These are phyloP conservation scores for Dinochytrium kinnereticum DNA, from an alignment of 371 early-diverging fungal genomes.

Conservation along the genomic window DNA sequence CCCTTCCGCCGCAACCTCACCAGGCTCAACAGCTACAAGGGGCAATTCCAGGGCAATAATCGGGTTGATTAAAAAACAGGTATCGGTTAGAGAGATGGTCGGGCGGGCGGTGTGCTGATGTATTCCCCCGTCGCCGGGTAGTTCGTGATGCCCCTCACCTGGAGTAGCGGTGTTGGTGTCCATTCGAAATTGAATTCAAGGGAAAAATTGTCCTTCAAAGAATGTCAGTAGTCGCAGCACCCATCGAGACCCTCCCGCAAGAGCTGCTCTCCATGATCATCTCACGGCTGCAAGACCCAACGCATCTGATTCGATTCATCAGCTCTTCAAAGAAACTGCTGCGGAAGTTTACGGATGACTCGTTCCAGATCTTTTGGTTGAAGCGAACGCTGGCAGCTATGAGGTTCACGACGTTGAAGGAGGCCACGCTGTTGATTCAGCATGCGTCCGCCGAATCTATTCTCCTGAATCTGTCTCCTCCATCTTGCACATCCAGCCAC, in stretches of 20 bases:
- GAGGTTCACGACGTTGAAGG: neutral
- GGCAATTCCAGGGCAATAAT: no score
- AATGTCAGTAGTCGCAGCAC: no score
- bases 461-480: neutral
- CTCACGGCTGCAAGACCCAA: neutral
- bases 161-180: no score
- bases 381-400: neutral
- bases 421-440: neutral
- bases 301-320: neutral
- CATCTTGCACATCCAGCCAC: neutral
- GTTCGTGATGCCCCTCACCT: no score
- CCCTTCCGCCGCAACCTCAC: neutral
- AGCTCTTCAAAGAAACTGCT: neutral
- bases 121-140: no score
- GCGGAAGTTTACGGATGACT: neutral
- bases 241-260: neutral
- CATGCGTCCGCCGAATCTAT: slow-evolving; percentile 1
- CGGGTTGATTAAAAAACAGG: no score
- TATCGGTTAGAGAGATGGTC: no score
- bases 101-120: no score
- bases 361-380: neutral
- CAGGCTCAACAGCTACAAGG: slow-evolving; percentile 1
- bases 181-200: no score
- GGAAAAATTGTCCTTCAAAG: no score
- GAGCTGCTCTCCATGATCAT: slow-evolving; percentile 5